A percentile compares a stretch with the other conserved stretches of the same genome.
phyloP scores from a whole-genome alignment of 441 rosid species.

The Jatropha podagrica region DNA sequence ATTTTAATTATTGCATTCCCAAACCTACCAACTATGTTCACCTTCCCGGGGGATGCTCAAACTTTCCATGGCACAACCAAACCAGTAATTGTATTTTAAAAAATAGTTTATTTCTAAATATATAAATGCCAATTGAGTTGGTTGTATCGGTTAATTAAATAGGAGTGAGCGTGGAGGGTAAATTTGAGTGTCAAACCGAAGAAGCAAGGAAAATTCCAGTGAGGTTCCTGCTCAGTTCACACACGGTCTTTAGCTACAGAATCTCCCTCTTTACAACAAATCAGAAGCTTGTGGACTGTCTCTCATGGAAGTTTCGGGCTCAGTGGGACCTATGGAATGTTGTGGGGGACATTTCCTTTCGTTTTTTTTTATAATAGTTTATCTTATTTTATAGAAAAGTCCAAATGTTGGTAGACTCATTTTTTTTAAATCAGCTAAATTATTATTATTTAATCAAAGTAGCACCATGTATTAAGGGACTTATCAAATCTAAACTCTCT shows the following conservation, averaged over 20 bases:
- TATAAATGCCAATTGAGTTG: too few species aligned
- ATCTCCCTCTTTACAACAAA: background rate
- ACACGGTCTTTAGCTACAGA: slow-evolving; percentile 1
- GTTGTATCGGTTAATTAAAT: too few species aligned
- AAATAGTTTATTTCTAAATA: too few species aligned
- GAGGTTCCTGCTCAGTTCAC: slow-evolving; percentile 2
- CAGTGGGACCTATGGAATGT: slow-evolving; percentile 37
- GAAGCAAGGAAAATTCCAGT: background rate
- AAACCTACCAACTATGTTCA: too few species aligned
- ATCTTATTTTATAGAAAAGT: background rate
- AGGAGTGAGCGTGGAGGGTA: too few species aligned
- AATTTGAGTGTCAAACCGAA: background rate
- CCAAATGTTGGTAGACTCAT: slow-evolving; percentile 21
- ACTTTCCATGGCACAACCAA: too few species aligned
- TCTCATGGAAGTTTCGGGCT: slow-evolving; percentile 23
- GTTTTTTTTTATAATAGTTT: slow-evolving; percentile 12
- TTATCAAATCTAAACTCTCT: slow-evolving; percentile 9
- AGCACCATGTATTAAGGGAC: background rate
- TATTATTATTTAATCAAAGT: background rate
- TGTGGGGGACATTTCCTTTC: slow-evolving; percentile 25
- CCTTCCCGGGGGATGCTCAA: too few species aligned
- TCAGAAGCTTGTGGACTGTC: slow-evolving; percentile 12
- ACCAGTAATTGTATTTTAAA: too few species aligned
- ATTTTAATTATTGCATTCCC: too few species aligned
- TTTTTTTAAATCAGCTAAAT: background rate